Percentiles rank a stretch among this genome's conserved stretches.
These are phyloP conservation scores for Haplosporangium gracile DNA, from an alignment of 192 early-diverging fungal genomes.

Conservation along the genomic window DNA sequence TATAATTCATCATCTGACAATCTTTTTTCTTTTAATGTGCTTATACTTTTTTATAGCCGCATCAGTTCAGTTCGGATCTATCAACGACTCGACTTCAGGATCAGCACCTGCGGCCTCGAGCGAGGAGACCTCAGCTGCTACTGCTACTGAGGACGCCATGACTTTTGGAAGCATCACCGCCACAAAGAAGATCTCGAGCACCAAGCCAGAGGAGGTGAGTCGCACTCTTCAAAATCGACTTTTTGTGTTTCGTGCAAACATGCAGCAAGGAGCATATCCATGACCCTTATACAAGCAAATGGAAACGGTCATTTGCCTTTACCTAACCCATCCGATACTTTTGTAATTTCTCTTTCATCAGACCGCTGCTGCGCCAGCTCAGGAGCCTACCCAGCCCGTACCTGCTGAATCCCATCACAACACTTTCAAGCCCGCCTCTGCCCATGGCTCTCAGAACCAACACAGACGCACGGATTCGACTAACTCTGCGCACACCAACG, in stretches of 20 bases:
- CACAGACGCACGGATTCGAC: slow-evolving; percentile 54
- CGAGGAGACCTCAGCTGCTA: slow-evolving; percentile 29
- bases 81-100: slow-evolving; percentile 52
- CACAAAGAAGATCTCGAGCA: slow-evolving; percentile 38
- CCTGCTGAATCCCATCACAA: slow-evolving; percentile 25
- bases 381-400: slow-evolving; percentile 18
- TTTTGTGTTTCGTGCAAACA: neutral
- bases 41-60: slow-evolving; percentile 15
- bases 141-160: slow-evolving; percentile 25
- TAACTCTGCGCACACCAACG: slow-evolving; percentile 55
- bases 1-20: neutral
- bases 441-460: slow-evolving; percentile 33
- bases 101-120: slow-evolving; percentile 27
- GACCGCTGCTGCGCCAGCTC: slow-evolving; percentile 14
- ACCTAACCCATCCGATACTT: neutral
- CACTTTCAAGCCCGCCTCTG: slow-evolving; percentile 48
- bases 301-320: neutral
- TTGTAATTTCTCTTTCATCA: neutral
- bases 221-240: neutral
- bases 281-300: neutral
- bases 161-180: slow-evolving; percentile 53
- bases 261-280: neutral
- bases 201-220: slow-evolving; percentile 33
- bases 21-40: neutral
- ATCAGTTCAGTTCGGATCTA: slow-evolving; percentile 59